Conservation (phyloP, 306 rosid genomes). For the Benincasa hispida region DNA sequence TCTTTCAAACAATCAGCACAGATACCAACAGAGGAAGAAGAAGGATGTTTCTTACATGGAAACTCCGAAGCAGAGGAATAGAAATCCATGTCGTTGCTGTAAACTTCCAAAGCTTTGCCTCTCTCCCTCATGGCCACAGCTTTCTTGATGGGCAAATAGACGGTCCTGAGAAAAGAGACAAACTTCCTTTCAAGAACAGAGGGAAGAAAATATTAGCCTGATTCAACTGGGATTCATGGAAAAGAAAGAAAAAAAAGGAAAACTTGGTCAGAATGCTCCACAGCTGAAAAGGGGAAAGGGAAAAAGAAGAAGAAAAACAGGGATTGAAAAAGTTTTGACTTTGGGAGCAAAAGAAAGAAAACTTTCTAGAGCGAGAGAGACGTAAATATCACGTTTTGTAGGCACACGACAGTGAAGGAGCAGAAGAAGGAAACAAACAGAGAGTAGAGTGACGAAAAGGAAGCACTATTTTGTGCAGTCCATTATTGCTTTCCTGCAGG, state of each 20-base stretch:
- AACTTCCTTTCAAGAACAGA: neutral
- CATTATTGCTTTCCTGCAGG: conserved; percentile 2
- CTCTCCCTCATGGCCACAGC: conserved; percentile 52
- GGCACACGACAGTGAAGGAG: neutral
- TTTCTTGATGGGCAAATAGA: neutral
- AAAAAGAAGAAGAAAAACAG: neutral
- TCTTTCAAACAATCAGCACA: conserved; percentile 86
- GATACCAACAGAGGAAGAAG: conserved; percentile 71
- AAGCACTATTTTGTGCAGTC: neutral
- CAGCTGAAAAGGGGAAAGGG: neutral
- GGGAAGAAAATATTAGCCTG: neutral
- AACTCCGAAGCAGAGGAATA: conserved; percentile 59
- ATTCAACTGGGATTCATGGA: conserved; percentile 11
- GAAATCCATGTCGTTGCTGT: conserved; percentile 50
- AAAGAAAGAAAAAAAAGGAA: neutral
- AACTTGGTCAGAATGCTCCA: neutral
- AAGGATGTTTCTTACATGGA: conserved; percentile 71
- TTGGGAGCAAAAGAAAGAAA: neutral
- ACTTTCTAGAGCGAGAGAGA: neutral
- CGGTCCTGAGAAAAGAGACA: neutral
- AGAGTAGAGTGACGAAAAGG: conserved; percentile 1
- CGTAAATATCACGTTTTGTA: conserved; percentile 8
- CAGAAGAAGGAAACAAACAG: neutral
- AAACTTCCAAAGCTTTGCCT: conserved; percentile 51
- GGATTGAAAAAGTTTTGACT: conserved; percentile 7